phyloP scores from a whole-genome alignment of 345 rosid genomes.

The Populus pruinosa region DNA sequence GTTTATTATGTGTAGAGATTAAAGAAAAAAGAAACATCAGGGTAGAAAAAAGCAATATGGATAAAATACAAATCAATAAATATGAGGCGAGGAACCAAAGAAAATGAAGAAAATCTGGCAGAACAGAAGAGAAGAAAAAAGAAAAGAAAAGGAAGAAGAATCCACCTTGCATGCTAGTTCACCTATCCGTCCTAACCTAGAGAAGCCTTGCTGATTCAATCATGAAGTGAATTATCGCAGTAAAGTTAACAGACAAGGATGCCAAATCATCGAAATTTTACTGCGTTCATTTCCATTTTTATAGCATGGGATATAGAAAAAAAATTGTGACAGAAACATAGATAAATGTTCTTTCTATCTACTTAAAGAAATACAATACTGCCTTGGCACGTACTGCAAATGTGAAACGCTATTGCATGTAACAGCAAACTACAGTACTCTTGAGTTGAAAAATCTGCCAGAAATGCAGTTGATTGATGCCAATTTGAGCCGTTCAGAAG shows the following conservation, averaged over 20 bases:
- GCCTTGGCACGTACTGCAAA: background rate
- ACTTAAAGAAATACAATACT: background rate
- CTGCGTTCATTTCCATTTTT: background rate
- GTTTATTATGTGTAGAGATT: too few relatives aligned
- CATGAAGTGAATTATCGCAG: background rate
- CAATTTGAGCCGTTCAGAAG: slow-evolving; percentile 13
- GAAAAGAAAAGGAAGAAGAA: too few relatives aligned
- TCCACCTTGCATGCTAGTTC: background rate
- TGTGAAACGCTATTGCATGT: background rate
- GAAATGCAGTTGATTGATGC: slow-evolving; percentile 6
- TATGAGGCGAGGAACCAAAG: too few relatives aligned
- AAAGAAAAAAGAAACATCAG: too few relatives aligned
- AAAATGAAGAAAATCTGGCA: too few relatives aligned
- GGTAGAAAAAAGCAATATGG: too few relatives aligned
- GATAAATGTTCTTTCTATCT: background rate
- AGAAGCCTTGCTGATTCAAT: background rate
- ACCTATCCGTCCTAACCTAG: background rate
- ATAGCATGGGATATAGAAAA: background rate
- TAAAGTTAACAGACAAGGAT: background rate
- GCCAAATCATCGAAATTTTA: background rate
- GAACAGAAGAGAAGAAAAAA: too few relatives aligned
- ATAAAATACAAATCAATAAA: too few relatives aligned
- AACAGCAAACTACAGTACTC: background rate
- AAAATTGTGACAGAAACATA: too few relatives aligned
- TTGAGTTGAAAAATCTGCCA: background rate